These are phyloP conservation scores for Botrytis porri DNA, from an alignment of 2,329 filamentous ascomycete species.

Conservation along the genomic window DNA sequence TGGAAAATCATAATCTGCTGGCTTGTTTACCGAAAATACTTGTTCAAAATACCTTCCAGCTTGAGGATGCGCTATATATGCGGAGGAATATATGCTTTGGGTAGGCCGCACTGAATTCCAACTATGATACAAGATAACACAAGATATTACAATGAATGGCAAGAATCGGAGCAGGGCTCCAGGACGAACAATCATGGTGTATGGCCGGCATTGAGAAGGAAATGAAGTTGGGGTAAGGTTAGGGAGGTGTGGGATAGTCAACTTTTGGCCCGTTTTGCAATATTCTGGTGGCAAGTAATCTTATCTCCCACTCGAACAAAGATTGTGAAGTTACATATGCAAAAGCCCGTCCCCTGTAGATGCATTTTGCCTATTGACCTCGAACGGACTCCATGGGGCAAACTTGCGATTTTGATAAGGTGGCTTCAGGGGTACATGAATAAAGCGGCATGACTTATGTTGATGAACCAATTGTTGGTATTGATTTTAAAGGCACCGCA, in stretches of 20 bases:
- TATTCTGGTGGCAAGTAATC: neutral
- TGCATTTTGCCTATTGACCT: neutral
- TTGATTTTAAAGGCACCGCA: neutral
- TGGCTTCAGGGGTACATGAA: conserved; percentile 2
- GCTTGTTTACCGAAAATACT: conserved; percentile 33
- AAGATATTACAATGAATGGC: conserved; percentile 6
- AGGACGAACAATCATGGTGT: conserved; percentile 8
- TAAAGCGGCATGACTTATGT: neutral
- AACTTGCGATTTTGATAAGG: neutral
- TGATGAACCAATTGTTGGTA: neutral
- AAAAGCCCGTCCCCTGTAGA: conserved; percentile 1
- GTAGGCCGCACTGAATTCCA: neutral
- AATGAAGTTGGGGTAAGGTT: conserved; percentile 3
- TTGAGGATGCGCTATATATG: conserved; percentile 1
- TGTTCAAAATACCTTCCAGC: conserved; percentile 36
- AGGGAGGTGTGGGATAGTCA: neutral
- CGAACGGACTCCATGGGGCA: neutral
- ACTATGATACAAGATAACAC: conserved; percentile 5
- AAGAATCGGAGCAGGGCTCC: conserved; percentile 10
- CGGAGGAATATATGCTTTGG: neutral
- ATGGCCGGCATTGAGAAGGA: conserved; percentile 1
- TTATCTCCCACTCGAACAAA: neutral
- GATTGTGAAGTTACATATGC: neutral
- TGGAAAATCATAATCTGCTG: conserved; percentile 30
- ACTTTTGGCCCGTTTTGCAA: neutral